A percentile compares a stretch with the other conserved stretches of the same genome.
Conservation (phyloP, 371 early-diverging fungal genomes). For the Syncephalastrum monosporum region DNA sequence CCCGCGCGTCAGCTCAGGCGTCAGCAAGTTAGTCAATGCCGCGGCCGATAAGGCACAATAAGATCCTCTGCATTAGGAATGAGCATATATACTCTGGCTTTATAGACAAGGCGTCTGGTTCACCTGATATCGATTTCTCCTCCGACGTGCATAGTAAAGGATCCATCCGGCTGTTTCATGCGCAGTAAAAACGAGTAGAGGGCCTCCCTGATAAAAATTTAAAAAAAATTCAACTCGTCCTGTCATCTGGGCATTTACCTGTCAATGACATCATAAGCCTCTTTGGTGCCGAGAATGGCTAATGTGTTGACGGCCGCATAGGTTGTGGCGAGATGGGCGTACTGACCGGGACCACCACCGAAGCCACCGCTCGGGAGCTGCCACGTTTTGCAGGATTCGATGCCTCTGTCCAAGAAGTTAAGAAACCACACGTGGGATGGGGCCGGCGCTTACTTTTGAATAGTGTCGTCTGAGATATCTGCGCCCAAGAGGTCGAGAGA, state of each 20-base stretch:
- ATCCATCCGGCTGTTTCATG: constrained; percentile 89
- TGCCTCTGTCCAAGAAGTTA: constrained; percentile 31
- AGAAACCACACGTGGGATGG: background rate
- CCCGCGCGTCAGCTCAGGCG: constrained; percentile 71
- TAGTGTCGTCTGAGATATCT: constrained; percentile 33
- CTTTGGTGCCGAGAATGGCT: constrained; percentile 68
- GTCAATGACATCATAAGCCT: constrained; percentile 73
- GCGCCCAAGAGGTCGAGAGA: constrained; percentile 74
- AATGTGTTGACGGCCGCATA: constrained; percentile 84
- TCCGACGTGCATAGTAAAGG: constrained; percentile 86
- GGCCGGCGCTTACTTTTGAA: constrained; percentile 37
- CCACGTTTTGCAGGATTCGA: constrained; percentile 64
- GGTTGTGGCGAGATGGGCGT: constrained; percentile 82
- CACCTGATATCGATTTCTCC: constrained; percentile 93
- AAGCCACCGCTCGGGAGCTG: constrained; percentile 85
- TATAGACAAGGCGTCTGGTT: background rate
- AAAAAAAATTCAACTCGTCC: no score
- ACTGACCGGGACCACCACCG: constrained; percentile 80
- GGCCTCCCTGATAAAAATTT: constrained; percentile 34
- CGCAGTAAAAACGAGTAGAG: constrained; percentile 74
- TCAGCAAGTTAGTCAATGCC: constrained; percentile 74
- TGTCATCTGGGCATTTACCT: constrained; percentile 20
- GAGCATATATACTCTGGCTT: no score
- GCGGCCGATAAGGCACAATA: constrained; percentile 91
- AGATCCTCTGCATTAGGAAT: constrained; percentile 55